Percentiles rank a stretch among this genome's conserved stretches.
phyloP scores from a whole-genome alignment of 2,329 filamentous ascomycete species.

The Dothideomycetes sp. region DNA sequence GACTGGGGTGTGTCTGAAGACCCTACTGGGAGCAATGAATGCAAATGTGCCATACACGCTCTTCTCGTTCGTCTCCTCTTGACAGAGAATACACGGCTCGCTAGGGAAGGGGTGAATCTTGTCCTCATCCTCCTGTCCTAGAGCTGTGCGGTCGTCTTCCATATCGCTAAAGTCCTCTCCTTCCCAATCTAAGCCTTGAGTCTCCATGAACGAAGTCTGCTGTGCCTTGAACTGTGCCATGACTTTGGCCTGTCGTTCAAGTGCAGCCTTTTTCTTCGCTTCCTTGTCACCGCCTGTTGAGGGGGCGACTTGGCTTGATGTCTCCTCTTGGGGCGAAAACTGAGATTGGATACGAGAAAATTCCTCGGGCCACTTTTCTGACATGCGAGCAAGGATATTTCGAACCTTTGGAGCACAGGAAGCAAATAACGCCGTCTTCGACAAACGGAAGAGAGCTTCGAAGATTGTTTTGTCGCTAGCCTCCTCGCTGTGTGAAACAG shows the following conservation, averaged over 20 bases:
- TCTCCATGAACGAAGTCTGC: slow-evolving; percentile 88
- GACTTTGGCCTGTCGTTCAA: slow-evolving; percentile 81
- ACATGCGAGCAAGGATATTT: slow-evolving; percentile 74
- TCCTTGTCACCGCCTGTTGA: slow-evolving; percentile 54
- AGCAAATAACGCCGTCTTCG: slow-evolving; percentile 64
- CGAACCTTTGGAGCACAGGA: slow-evolving; percentile 76
- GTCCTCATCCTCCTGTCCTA: slow-evolving; percentile 56
- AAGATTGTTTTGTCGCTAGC: slow-evolving; percentile 36
- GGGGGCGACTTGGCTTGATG: slow-evolving; percentile 48
- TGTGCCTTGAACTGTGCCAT: slow-evolving; percentile 99
- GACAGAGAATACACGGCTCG: slow-evolving; percentile 90
- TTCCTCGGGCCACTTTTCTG: slow-evolving; percentile 65
- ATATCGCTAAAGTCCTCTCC: slow-evolving; percentile 70
- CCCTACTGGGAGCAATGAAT: slow-evolving; percentile 73
- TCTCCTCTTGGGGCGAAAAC: slow-evolving; percentile 37
- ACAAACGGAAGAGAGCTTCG: slow-evolving; percentile 43
- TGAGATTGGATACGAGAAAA: slow-evolving; percentile 60
- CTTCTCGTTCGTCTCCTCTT: slow-evolving; percentile 87
- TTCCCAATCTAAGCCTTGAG: slow-evolving; percentile 81
- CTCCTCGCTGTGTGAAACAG: neutral
- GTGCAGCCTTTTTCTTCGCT: slow-evolving; percentile 80
- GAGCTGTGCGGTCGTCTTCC: slow-evolving; percentile 53
- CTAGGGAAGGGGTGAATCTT: slow-evolving; percentile 84
- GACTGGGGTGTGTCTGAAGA: slow-evolving; percentile 78
- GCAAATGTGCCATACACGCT: slow-evolving; percentile 89